Percentiles rank a stretch among this genome's conserved stretches.
Evolutionary conservation across 2,329 filamentous ascomycete species (phyloP).

Genomic region (Neocucurbitaria cava): DNA sequence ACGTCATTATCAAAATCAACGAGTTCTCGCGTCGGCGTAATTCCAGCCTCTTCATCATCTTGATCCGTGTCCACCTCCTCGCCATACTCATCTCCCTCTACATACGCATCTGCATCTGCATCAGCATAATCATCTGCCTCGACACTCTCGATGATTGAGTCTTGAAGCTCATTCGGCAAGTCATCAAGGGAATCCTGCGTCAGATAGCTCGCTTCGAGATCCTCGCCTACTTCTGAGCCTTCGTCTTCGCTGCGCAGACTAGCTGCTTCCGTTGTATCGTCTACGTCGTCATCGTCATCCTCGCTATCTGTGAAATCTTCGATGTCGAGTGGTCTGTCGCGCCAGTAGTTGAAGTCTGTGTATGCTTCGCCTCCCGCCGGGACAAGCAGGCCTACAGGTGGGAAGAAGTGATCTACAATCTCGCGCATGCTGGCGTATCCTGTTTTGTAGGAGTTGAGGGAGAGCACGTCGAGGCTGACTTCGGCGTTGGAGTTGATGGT

Average conservation of each 20-base stretch:
- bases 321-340: conserved; percentile 81
- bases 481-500: conserved; percentile 99
- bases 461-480: conserved; percentile 87
- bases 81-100: conserved; percentile 18
- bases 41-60: no score
- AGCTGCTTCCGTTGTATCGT: conserved; percentile 52
- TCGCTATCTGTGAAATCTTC: conserved; percentile 90
- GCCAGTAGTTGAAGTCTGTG: conserved; percentile 97
- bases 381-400: conserved; percentile 84
- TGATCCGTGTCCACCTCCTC: conserved; percentile 32
- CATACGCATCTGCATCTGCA: conserved; percentile 28
- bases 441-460: conserved; percentile 92
- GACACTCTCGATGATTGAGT: conserved; percentile 60
- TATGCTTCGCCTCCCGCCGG: conserved; percentile 91
- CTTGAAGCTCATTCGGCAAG: conserved; percentile 43
- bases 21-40: conserved; percentile 19
- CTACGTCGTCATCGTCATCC: conserved; percentile 50
- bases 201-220: conserved; percentile 64
- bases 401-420: conserved; percentile 97
- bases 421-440: conserved; percentile 98
- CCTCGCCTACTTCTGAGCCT: conserved; percentile 53
- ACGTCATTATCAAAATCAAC: conserved; percentile 4
- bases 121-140: conserved; percentile 47
- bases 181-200: conserved; percentile 60
- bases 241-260: conserved; percentile 60